phyloP scores from a whole-genome alignment of 2,329 filamentous ascomycete genomes.

The Camptophora hylomeconis region DNA sequence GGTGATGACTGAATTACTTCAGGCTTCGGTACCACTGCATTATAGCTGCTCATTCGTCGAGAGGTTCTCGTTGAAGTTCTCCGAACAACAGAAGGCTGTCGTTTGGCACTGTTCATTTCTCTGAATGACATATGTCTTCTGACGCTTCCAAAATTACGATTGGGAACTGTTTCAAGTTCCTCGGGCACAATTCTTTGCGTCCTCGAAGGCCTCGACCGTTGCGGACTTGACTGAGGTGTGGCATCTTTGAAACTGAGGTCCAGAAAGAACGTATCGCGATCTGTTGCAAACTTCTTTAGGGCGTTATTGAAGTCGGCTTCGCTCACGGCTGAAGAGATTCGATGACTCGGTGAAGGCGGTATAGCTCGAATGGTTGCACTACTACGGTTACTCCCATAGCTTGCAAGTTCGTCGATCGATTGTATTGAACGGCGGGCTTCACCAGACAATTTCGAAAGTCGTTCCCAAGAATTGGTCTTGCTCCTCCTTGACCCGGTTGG shows the following conservation, averaged over 20 bases:
- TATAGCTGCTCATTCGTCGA: conserved; percentile 88
- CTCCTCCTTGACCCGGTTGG: conserved; percentile 28
- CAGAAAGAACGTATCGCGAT: conserved; percentile 84
- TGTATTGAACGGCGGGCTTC: conserved; percentile 31
- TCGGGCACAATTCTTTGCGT: conserved; percentile 71
- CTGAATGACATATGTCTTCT: conserved; percentile 82
- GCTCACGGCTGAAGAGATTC: conserved; percentile 31
- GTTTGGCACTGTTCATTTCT: conserved; percentile 90
- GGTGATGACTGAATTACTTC: conserved; percentile 81
- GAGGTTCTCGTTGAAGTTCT: conserved; percentile 67
- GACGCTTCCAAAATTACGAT: conserved; percentile 66
- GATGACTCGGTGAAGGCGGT: conserved; percentile 22
- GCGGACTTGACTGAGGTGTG: conserved; percentile 27
- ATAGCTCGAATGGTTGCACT: conserved; percentile 42
- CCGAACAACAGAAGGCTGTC: conserved; percentile 64
- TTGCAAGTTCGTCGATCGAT: conserved; percentile 36
- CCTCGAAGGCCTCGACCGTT: conserved; percentile 39
- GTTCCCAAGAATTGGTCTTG: conserved; percentile 28
- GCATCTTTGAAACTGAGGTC: conserved; percentile 80
- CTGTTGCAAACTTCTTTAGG: conserved; percentile 85
- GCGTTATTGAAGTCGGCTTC: conserved; percentile 93
- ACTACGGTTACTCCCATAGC: conserved; percentile 49
- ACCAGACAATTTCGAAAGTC: conserved; percentile 23
- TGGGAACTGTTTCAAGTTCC: conserved; percentile 42
- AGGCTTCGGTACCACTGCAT: conserved; percentile 88